Evolutionary conservation across 805 yeast species (phyloP), one percentile per base, ranked within the genome.

Genomic region (Yamadazyma endophytica): DNA sequence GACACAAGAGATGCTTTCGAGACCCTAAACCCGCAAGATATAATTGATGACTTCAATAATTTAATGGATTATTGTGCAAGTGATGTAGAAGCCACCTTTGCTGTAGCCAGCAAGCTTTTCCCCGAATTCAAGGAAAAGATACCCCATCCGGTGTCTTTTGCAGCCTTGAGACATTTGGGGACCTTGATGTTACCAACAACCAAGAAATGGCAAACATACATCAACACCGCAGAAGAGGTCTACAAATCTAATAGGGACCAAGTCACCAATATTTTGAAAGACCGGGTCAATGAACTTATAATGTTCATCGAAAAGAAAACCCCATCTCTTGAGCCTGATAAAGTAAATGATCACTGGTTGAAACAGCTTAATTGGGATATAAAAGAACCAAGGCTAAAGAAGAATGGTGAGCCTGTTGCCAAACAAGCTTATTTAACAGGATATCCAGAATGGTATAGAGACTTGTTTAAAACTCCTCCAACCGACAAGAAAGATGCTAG

Each of bases 61-160:
- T 63, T 89, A 37, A 77, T 87, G 64, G 54, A 58, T 22, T 92
- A 94, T 60, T 94, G 98, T 68, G 87, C 96, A 1, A 59, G 56
- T 4, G 99, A 92, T 60, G 96, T 88, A 0, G 60, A 62, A 6
- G 79, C 81, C 1, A 92, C 98, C 0, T 81, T 71, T 46, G 61
- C 61, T 37, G 86, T 90, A 2, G 79, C 80, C 42, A 63, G 69
- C 36, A 75, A 75, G 36, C 73, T 88, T 1, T 75, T 79, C 19
- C 96, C 96, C 1, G 59, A 63, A 21, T 92, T 85, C 48, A 54
- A 73, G 17, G 47, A 63, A 19, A 71, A 76, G 30, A 77, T 89
- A 26, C 96, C 98, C 0, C 98, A 92, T 56, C 97, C 98, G 0
- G 95, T 90, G 2, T 84, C 95, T 11, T 82, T 89, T 61, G 89